Conservation (phyloP, 2,329 filamentous ascomycete species). For the Pyrenochaeta sp. region DNA sequence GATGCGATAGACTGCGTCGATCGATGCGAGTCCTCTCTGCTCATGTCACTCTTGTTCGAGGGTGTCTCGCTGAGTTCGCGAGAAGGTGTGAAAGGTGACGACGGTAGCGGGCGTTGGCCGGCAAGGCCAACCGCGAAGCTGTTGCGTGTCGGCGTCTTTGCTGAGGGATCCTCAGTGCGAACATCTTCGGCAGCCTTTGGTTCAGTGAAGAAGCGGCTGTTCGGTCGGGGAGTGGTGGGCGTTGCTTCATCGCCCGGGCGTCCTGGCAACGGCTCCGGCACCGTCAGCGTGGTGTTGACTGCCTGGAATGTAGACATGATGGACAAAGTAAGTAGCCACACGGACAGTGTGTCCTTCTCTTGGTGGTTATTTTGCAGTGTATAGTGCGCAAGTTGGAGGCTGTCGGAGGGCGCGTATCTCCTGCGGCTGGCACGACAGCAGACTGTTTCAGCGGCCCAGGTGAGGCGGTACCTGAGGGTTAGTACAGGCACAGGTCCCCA, state of each 20-base stretch:
- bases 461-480: constrained; percentile 7
- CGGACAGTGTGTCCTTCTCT: constrained; percentile 8
- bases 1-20: constrained; percentile 69
- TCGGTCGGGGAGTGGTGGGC: constrained; percentile 64
- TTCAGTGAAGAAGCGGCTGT: constrained; percentile 52
- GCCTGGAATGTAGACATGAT: constrained; percentile 67
- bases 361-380: constrained; percentile 7
- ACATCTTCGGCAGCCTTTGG: constrained; percentile 45
- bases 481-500: constrained; percentile 10
- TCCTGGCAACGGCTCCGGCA: constrained; percentile 52
- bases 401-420: constrained; percentile 11
- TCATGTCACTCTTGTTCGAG: constrained; percentile 50
- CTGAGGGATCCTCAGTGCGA: constrained; percentile 51
- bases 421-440: constrained; percentile 5
- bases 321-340: constrained; percentile 9
- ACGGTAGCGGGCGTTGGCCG: constrained; percentile 57
- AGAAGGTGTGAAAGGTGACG: constrained; percentile 56
- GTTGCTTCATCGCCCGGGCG: constrained; percentile 62
- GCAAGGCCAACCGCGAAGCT: constrained; percentile 56
- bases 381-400: constrained; percentile 14
- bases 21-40: constrained; percentile 67
- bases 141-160: constrained; percentile 70
- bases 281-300: constrained; percentile 65
- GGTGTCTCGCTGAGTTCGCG: constrained; percentile 53
- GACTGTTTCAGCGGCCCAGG: constrained; percentile 1